Evolutionary conservation across 2,329 filamentous ascomycete species (phyloP).

Genomic region (Sporothrix globosa): DNA sequence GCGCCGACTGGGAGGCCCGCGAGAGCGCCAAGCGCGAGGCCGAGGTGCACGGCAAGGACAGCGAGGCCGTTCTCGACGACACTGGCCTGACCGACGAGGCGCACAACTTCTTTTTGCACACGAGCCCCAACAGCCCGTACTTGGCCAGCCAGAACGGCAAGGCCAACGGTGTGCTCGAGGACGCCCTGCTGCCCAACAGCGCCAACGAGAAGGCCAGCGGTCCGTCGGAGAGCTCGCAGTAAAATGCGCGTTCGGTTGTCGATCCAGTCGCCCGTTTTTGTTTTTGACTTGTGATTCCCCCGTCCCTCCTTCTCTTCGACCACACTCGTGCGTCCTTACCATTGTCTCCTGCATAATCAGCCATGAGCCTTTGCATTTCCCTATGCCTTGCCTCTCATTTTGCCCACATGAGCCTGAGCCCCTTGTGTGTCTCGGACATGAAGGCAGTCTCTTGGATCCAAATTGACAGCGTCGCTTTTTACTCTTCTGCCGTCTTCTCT

Average conservation of each 20-base stretch:
- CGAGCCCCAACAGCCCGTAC: slow-evolving; percentile 37
- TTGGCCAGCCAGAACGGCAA: slow-evolving; percentile 30
- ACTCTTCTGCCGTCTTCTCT: neutral
- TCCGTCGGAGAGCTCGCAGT: slow-evolving; percentile 16
- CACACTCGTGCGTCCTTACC: neutral
- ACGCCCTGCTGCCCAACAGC: slow-evolving; percentile 25
- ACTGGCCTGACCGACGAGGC: slow-evolving; percentile 58
- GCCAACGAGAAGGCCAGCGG: slow-evolving; percentile 27
- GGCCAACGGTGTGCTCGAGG: slow-evolving; percentile 32
- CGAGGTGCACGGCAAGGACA: slow-evolving; percentile 49
- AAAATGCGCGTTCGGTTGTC: neutral
- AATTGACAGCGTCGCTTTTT: neutral
- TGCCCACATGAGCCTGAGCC: too few species aligned
- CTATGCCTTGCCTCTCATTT: too few species aligned
- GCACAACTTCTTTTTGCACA: slow-evolving; percentile 57
- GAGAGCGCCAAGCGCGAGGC: slow-evolving; percentile 53
- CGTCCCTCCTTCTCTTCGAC: too few species aligned
- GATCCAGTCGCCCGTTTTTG: neutral
- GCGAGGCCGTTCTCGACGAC: slow-evolving; percentile 46
- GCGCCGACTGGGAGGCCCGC: slow-evolving; percentile 61
- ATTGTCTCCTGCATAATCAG: neutral
- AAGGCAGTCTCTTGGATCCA: slow-evolving; percentile 2
- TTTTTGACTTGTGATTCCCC: slow-evolving; percentile 1
- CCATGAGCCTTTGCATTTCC: neutral
- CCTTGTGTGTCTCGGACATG: neutral